phyloP scores from a whole-genome alignment of 225 moss, liverwort and hornwort species.

The Pseudisothecium myosuroides region DNA sequence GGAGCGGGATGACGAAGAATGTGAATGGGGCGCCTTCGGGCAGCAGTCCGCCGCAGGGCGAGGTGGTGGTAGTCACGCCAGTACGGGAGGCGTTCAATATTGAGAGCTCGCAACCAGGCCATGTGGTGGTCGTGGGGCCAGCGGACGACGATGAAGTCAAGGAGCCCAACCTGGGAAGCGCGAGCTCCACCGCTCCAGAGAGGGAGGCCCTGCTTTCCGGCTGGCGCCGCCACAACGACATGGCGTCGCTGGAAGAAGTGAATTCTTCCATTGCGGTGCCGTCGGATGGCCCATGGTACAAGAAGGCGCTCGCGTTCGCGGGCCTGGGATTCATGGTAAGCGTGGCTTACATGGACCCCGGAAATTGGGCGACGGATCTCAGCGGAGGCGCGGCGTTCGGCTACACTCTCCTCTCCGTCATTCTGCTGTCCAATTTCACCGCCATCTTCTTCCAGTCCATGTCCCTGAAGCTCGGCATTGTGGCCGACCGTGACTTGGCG shows the following conservation, averaged over 20 bases:
- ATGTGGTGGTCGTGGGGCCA: conserved; percentile 15
- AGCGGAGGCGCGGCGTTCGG: conserved; percentile 67
- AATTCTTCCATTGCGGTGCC: conserved; percentile 37
- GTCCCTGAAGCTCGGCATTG: conserved; percentile 67
- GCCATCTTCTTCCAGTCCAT: conserved; percentile 73
- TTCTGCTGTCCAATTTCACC: conserved; percentile 61
- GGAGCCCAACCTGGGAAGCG: background rate
- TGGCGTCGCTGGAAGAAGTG: conserved; percentile 55
- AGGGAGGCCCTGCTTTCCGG: conserved; percentile 18
- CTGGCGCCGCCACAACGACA: conserved; percentile 21
- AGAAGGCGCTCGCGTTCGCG: conserved; percentile 64
- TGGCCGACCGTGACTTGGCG: conserved; percentile 73
- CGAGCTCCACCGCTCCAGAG: background rate
- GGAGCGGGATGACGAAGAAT: conserved; percentile 22
- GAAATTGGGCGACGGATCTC: conserved; percentile 90
- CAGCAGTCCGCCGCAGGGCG: background rate
- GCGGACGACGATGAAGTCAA: background rate
- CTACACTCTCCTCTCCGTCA: conserved; percentile 62
- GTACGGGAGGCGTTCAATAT: conserved; percentile 15
- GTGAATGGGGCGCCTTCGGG: background rate
- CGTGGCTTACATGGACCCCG: conserved; percentile 95
- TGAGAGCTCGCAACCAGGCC: conserved; percentile 4
- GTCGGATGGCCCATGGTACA: conserved; percentile 57
- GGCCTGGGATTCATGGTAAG: conserved; percentile 81
- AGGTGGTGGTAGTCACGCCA: conserved; percentile 18